Percentiles rank a stretch among this genome's conserved stretches.
Evolutionary conservation across 306 rosid genomes (phyloP).

Genomic region (Sechiopsis laciniata): DNA sequence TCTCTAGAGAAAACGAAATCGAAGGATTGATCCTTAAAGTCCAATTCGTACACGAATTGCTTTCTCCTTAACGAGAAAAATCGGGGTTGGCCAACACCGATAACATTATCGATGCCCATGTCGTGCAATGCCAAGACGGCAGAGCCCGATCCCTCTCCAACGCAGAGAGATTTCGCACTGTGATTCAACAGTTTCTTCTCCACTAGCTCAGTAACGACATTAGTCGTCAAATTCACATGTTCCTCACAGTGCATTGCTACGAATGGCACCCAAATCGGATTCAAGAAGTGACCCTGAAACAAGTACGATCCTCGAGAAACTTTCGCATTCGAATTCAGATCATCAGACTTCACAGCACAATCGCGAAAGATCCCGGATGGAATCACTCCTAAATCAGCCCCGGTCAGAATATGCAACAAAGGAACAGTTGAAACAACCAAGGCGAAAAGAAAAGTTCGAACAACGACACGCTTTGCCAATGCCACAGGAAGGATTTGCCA

Average conservation of each 20-base stretch:
- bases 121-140: slow-evolving; percentile 42
- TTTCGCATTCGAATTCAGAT: slow-evolving; percentile 11
- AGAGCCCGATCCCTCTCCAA: slow-evolving; percentile 52
- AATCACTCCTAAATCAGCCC: slow-evolving; percentile 38
- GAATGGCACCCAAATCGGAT: slow-evolving; percentile 51
- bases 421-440: slow-evolving; percentile 50
- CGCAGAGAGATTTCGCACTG: slow-evolving; percentile 46
- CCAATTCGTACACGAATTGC: slow-evolving; percentile 34
- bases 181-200: slow-evolving; percentile 35
- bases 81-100: slow-evolving; percentile 33
- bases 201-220: slow-evolving; percentile 41
- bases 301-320: slow-evolving; percentile 35
- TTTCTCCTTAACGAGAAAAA: slow-evolving; percentile 44
- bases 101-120: slow-evolving; percentile 51
- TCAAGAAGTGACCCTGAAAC: slow-evolving; percentile 45
- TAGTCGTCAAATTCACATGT: slow-evolving; percentile 39
- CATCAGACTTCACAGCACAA: slow-evolving; percentile 32
- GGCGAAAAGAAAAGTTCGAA: slow-evolving; percentile 53
- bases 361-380: slow-evolving; percentile 33
- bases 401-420: slow-evolving; percentile 43
- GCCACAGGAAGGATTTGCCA: slow-evolving; percentile 46
- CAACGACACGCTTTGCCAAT: slow-evolving; percentile 39
- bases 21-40: slow-evolving; percentile 46
- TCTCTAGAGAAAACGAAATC: slow-evolving; percentile 71
- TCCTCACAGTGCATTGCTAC: slow-evolving; percentile 39